Evolutionary conservation across 345 rosid genomes (phyloP), one percentile per base, ranked within the genome.

Genomic region (Lumnitzera littorea): DNA sequence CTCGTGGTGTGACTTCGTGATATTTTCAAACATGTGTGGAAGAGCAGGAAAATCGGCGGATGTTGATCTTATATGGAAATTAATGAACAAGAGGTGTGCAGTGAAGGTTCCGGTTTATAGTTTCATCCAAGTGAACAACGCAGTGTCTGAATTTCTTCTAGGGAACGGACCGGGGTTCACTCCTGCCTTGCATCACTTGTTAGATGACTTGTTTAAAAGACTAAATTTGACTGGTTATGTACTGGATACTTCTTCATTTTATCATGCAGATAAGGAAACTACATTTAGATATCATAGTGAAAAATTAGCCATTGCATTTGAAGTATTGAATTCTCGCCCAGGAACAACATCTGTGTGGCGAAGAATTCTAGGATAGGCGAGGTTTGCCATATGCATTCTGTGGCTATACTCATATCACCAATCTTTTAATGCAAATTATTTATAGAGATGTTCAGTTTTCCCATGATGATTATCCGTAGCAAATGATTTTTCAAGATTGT

Each of bases 401-500:
- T 87, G 13, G 87, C 92, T n/a, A 91, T 84, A 71, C 70, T 80
- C 50, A 76, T 91, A 58, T 91, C 98, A 8, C 62, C 71, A 15
- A 65, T 84, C 60, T 83, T 87, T 61, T 27, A 74, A 50, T 83
- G 72, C 77, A 72, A 68, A 82, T 91, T 55, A 70, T 91, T 55
- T 91, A 85, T 46, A 82, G 98, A 69, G 98, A 89, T 78, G 89
- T 85, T 51, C 95, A 91, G 70, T 68, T 92, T 71, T 91, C 86
- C 78, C 98, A 91, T 78, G 92, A 83, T 66, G 86, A 85, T 71
- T 87, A 83, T 72, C 89, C 96, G 98, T 91, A 74, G 73, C 46
- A 48, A 13, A 49, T 36, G 20, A 20, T 20, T 20, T 20, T 20
- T 20, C 20, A 20, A 20, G 20, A 20, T 20, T 20, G 20, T 20